phyloP scores from a whole-genome alignment of 2,329 filamentous ascomycete species.

The Monascus ruber region DNA sequence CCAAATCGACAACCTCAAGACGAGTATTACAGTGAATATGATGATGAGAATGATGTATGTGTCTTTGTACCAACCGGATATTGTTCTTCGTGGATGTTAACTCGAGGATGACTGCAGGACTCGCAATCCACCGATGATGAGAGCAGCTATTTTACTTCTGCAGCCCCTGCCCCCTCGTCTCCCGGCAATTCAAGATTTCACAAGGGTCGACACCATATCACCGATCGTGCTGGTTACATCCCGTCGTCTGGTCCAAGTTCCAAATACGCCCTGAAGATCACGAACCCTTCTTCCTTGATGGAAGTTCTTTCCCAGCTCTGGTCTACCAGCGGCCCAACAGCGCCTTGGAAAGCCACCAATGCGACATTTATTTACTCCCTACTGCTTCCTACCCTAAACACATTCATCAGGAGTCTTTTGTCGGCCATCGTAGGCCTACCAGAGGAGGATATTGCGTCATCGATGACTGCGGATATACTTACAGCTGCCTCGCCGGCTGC shows the following conservation, averaged over 20 bases:
- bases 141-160: slow-evolving; percentile 71
- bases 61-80: not conserved
- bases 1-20: slow-evolving; percentile 13
- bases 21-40: slow-evolving; percentile 22
- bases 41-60: slow-evolving; percentile 15
- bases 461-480: slow-evolving; percentile 57
- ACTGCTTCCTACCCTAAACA: slow-evolving; percentile 75
- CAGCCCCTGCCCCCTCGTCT: slow-evolving; percentile 31
- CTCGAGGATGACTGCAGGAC: slow-evolving; percentile 15
- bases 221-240: slow-evolving; percentile 36
- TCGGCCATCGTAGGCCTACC: slow-evolving; percentile 83
- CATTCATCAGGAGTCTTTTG: slow-evolving; percentile 83
- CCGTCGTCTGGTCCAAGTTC: slow-evolving; percentile 27
- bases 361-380: slow-evolving; percentile 85
- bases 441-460: slow-evolving; percentile 51
- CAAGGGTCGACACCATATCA: slow-evolving; percentile 29
- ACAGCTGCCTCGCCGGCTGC: slow-evolving; percentile 73
- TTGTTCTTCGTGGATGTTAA: not conserved
- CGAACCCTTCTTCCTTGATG: slow-evolving; percentile 66
- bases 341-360: slow-evolving; percentile 90
- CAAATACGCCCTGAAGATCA: slow-evolving; percentile 56
- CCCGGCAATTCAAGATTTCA: slow-evolving; percentile 30
- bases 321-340: slow-evolving; percentile 79
- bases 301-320: slow-evolving; percentile 82
- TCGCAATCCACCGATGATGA: slow-evolving; percentile 57